Percentiles rank a stretch among this genome's conserved stretches.
These are phyloP conservation scores for Diddensiella transvaalensis DNA, from an alignment of 805 yeast genomes.

Conservation along the genomic window DNA sequence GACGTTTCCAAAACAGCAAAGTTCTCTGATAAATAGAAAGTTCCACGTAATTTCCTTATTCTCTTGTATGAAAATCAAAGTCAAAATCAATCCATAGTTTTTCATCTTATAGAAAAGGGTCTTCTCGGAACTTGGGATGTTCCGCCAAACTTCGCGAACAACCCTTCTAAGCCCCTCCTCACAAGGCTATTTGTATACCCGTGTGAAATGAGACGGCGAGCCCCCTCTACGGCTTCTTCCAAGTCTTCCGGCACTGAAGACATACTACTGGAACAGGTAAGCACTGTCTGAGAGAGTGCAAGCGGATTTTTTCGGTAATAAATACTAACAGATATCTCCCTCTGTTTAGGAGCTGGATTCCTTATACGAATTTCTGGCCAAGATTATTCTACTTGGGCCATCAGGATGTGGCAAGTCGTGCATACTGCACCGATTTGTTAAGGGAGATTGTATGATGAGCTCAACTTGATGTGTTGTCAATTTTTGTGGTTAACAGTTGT, in stretches of 20 bases:
- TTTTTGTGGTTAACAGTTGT: no score
- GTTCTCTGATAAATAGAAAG: conserved; percentile 19
- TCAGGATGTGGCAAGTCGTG: conserved; percentile 49
- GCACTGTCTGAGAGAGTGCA: no score
- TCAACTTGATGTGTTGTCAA: no score
- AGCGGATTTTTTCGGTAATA: not conserved
- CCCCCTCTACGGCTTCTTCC: conserved; percentile 24
- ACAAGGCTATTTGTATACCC: no score
- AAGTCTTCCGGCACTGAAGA: conserved; percentile 22
- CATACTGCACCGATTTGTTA: conserved; percentile 40
- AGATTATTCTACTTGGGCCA: conserved; percentile 42
- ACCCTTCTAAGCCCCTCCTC: no score
- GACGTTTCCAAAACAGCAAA: conserved; percentile 36
- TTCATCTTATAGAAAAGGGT: no score
- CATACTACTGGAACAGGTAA: conserved; percentile 15
- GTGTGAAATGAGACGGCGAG: conserved; percentile 24
- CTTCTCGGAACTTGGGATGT: no score
- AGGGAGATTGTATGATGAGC: conserved; percentile 32
- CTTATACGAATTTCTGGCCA: conserved; percentile 37
- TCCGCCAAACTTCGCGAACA: no score
- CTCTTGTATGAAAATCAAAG: no score
- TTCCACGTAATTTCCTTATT: no score
- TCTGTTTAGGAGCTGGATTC: conserved; percentile 21
- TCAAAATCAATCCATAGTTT: no score
- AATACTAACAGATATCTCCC: not conserved